These are phyloP conservation scores for Entomortierella chlamydospora DNA, from an alignment of 192 early-diverging fungal species.

Conservation along the genomic window DNA sequence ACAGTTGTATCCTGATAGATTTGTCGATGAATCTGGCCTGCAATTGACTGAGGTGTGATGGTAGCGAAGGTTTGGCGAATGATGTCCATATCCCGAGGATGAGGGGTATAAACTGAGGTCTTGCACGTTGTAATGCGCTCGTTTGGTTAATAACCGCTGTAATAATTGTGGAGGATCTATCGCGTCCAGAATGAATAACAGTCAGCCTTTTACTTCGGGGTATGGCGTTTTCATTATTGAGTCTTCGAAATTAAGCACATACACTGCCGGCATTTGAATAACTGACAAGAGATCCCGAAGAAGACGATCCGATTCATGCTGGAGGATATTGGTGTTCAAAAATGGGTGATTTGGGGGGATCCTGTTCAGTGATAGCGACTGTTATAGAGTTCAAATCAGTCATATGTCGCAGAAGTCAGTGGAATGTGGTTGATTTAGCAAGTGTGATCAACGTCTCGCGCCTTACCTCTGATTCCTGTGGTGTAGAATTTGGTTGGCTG, in stretches of 20 bases:
- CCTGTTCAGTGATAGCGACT: constrained; percentile 23
- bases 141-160: constrained; percentile 49
- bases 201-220: too few species aligned
- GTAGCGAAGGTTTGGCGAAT: constrained; percentile 25
- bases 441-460: background rate
- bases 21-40: constrained; percentile 44
- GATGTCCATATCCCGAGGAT: constrained; percentile 31
- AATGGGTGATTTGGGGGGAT: constrained; percentile 34
- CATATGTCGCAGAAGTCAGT: background rate
- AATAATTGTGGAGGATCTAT: constrained; percentile 42
- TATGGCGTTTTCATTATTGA: background rate
- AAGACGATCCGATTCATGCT: constrained; percentile 39
- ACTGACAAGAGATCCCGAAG: constrained; percentile 33
- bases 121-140: constrained; percentile 33
- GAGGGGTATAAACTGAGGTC: constrained; percentile 48
- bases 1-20: constrained; percentile 43
- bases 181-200: background rate
- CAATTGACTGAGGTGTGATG: constrained; percentile 22
- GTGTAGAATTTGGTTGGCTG: constrained; percentile 33
- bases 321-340: constrained; percentile 17
- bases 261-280: constrained; percentile 29
- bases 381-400: background rate
- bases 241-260: background rate
- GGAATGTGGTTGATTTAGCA: too few species aligned
- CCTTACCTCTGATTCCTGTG: constrained; percentile 22